A percentile compares a stretch with the other conserved stretches of the same genome.
Evolutionary conservation across 2,329 filamentous ascomycete species (phyloP).

Genomic region (Aaosphaeria arxii): DNA sequence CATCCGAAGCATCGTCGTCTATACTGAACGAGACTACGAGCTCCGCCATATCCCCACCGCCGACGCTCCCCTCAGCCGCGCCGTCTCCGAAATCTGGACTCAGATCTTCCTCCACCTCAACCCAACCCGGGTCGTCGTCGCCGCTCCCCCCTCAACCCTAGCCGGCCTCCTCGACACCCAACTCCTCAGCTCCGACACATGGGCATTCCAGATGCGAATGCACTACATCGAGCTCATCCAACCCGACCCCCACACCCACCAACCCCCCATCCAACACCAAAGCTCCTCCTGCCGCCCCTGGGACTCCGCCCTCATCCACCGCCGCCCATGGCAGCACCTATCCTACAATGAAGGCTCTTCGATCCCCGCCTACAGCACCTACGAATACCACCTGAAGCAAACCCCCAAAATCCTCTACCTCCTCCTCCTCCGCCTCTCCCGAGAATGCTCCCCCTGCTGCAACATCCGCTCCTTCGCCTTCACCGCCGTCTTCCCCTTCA

Average conservation of each 20-base stretch:
- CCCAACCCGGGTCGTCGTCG: constrained; percentile 33
- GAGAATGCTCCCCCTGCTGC: constrained; percentile 20
- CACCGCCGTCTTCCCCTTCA: constrained; percentile 65
- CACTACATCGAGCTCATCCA: constrained; percentile 56
- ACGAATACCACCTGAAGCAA: constrained; percentile 66
- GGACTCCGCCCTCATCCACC: constrained; percentile 48
- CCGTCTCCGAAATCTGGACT: constrained; percentile 33
- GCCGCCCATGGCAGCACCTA: constrained; percentile 63
- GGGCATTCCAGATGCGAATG: constrained; percentile 62
- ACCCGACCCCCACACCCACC: constrained; percentile 2
- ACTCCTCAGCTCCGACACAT: constrained; percentile 57
- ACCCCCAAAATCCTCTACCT: constrained; percentile 61
- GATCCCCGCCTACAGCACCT: constrained; percentile 66
- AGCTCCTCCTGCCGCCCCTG: constrained; percentile 13
- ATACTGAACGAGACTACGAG: constrained; percentile 40
- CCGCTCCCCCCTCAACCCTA: constrained; percentile 60
- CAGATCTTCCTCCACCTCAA: constrained; percentile 26
- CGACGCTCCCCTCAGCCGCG: constrained; percentile 49
- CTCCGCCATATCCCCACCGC: constrained; percentile 22
- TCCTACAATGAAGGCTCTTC: constrained; percentile 74
- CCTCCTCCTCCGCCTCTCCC: constrained; percentile 35
- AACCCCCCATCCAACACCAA: constrained; percentile 4
- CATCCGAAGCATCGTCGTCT: constrained; percentile 49
- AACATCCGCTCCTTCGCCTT: constrained; percentile 53
- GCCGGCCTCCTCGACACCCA: constrained; percentile 58